Evolutionary conservation across 2,329 filamentous ascomycete species (phyloP), one percentile per base, ranked within the genome.

Genomic region (Penicillium nordicum): DNA sequence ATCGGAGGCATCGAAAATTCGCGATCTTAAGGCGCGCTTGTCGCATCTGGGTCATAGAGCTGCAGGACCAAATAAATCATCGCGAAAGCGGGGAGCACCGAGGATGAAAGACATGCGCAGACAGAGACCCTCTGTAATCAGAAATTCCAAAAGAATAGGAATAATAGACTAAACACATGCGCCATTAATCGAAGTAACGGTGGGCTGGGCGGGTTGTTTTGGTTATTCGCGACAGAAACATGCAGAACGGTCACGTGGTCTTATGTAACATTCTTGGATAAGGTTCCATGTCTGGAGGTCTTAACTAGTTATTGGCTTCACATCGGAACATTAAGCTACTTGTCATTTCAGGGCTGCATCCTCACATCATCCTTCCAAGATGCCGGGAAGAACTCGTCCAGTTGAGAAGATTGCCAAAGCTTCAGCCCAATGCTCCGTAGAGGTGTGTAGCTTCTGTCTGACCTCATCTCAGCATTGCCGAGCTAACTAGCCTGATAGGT

Each of bases 321-420:
- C 25, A 49, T 53, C 45, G 42, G 25, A 21, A 45, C 16, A 45
- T 44, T 25, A 16, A 44, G 29, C 21, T 45, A 34, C 38, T 27
- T 51, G 18, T 16, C 30, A 36, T 44, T 47, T 46, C 32, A 52
- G 41, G 34, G 34, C 42, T 32, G n/a, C 30, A 37, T 51, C 40
- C n/a, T 53, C 47, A 29, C 30, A 9, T 49, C 25, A 16, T 44
- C 11, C 10, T 57, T 25, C 50, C 61, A 73, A 63, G 27, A 79
- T 81, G 74, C 70, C 80, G 3, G 73, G 72, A 53, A 77, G 80
- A 60, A 82, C 79, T 56, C 79, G 86, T 59, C 87, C 87, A 23
- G 84, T 90, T 60, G 85, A 89, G 68, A 88, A 86, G 62, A 82
- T 90, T 66, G 87, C 86, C 16, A 78, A 82, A 59, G 85, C 86